Conservation (phyloP, 192 early-diverging fungal genomes). For the Lobulomyces angularis region DNA sequence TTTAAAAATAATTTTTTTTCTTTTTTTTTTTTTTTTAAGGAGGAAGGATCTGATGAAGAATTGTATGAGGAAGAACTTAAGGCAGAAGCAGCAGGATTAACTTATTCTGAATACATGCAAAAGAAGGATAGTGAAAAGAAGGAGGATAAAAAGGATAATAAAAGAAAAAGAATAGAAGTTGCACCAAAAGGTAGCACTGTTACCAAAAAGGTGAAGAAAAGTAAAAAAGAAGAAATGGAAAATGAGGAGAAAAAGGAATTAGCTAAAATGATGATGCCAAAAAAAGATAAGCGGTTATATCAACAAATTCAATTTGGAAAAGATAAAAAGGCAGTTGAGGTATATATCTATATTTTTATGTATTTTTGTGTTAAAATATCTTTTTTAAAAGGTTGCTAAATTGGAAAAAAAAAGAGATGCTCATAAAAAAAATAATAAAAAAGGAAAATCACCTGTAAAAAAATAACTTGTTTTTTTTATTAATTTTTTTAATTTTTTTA, state of each 20-base stretch:
- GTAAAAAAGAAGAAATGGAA: conserved; percentile 45
- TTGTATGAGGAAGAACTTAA: conserved; percentile 50
- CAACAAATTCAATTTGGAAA: conserved; percentile 64
- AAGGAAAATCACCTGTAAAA: conserved; percentile 6
- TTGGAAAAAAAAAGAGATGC: conserved; percentile 23
- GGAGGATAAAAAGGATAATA: background rate
- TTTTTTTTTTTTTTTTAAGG: conserved; percentile 8
- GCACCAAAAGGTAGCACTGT: background rate
- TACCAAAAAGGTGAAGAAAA: conserved; percentile 8
- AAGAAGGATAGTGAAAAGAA: conserved; percentile 29
- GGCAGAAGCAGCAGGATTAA: conserved; percentile 55
- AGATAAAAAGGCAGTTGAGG: conserved; percentile 56
- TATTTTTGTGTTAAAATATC: no score
- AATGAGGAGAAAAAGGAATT: conserved; percentile 56
- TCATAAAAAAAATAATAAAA: background rate
- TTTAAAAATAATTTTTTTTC: background rate
- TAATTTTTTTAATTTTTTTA: conserved; percentile 7
- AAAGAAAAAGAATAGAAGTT: conserved; percentile 21
- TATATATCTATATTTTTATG: conserved; percentile 2
- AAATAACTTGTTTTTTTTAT: background rate
- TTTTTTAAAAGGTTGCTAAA: conserved; percentile 16
- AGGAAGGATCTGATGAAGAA: conserved; percentile 24
- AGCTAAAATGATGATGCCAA: conserved; percentile 76
- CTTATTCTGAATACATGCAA: conserved; percentile 51
- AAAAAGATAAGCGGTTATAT: conserved; percentile 69